Percentiles rank a stretch among this genome's conserved stretches.
These are phyloP conservation scores for Epichloe gansuensis DNA, from an alignment of 2,329 filamentous ascomycete species.

Conservation along the genomic window DNA sequence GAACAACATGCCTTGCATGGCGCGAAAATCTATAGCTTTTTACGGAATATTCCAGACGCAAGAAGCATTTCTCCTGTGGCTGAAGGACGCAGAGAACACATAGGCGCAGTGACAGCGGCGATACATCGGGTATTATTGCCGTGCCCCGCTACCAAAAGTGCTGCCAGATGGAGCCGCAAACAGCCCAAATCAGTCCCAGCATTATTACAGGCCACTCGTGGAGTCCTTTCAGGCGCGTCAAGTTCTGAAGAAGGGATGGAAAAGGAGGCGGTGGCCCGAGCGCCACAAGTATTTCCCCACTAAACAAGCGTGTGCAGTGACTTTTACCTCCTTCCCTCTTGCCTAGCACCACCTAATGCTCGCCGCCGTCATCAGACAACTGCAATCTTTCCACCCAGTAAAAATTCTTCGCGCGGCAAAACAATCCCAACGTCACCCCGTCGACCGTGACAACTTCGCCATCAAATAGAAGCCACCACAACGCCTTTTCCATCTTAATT, in stretches of 20 bases:
- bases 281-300: conserved; percentile 17
- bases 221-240: conserved; percentile 3
- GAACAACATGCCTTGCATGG: no score
- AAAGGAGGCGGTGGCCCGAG: conserved; percentile 21
- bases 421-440: conserved; percentile 44
- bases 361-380: conserved; percentile 5
- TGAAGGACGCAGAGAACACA: no score
- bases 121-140: no score
- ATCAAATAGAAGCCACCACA: conserved; percentile 42
- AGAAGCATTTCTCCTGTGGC: no score
- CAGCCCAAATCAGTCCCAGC: background rate
- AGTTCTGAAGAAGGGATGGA: conserved; percentile 10
- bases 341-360: conserved; percentile 7
- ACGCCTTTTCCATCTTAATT: conserved; percentile 37
- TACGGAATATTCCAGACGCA: no score
- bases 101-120: no score
- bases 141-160: background rate
- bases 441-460: conserved; percentile 32
- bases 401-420: conserved; percentile 44
- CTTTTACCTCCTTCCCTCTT: background rate
- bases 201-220: no score
- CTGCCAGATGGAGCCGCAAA: background rate
- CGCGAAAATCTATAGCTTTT: no score
- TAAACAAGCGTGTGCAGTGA: conserved; percentile 7
- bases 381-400: conserved; percentile 22